Base-by-base conservation (phyloP, 2,329 filamentous ascomycete genomes). In the Beauveria medogensis region DNA sequence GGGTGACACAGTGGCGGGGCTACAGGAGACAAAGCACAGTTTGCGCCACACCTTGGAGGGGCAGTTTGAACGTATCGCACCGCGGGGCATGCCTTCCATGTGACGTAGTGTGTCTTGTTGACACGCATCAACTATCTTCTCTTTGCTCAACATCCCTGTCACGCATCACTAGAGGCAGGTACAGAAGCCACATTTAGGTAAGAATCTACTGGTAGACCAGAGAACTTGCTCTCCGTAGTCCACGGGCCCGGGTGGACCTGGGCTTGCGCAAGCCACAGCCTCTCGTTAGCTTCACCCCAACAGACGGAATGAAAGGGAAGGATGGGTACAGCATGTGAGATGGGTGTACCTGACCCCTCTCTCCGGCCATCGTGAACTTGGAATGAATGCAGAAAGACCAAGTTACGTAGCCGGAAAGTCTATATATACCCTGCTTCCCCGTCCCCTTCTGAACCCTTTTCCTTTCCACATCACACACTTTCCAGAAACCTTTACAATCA, bases 371-470 rank as follows among this genome's bases (percentile, higher is more conserved):
- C 48, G 26, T 47, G 50, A 26, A 34, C 46, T 47, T 46, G 24
- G 30, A 34, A 9, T 34, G 30, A n/a, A 50, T 10, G 18, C 20
- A 9, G 28, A 41, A 41, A 26, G 34, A 22, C 52, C 44, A 41
- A 41, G 51, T 30, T 43, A 16, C 41, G 47, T 53, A 34, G 24
- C 14, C 34, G 20, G 3, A 52, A 59, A 44, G 55, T 62, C 61
- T 62, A 62, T 62, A 62, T 59, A 62, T 37, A 37, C 34, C 34
- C 34, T 5, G 34, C 34, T 37, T 5, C 34, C 30, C 34, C 12
- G 56, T 37, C 40, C 37, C 24, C 14, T 7, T 4, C 44, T 14
- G 12, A 37, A 40, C 28, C 40, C 20, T 43, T 43, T 6, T 4
- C 7, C 26, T 18, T 22, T 51, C 48, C 47, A 60, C 56, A 55